Evolutionary conservation across 1,284 basidiomycete genomes (phyloP).

Genomic region (Fomitopsis betulina): DNA sequence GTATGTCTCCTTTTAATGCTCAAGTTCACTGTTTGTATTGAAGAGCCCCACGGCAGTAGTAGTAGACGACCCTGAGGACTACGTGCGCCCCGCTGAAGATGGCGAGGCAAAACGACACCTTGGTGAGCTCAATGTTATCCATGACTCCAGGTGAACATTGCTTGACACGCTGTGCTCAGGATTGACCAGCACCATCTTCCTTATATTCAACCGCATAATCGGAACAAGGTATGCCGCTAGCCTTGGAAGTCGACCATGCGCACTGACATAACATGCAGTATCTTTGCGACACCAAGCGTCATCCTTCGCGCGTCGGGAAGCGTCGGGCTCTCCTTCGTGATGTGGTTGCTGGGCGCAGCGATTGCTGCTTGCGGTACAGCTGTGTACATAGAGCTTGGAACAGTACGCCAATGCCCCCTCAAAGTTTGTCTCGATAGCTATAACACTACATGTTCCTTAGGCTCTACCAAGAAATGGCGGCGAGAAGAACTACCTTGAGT

Average conservation of each 20-base stretch:
- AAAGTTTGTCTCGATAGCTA: not conserved
- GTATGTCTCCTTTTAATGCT: not conserved
- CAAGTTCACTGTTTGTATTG: not conserved
- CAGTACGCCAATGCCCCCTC: slow-evolving; percentile 31
- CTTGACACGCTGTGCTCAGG: slow-evolving; percentile 27
- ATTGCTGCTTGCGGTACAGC: slow-evolving; percentile 61
- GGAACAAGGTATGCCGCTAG: slow-evolving; percentile 57
- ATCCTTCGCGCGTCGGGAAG: slow-evolving; percentile 65
- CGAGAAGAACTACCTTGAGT: slow-evolving; percentile 77
- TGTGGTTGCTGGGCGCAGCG: slow-evolving; percentile 68
- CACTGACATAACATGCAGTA: slow-evolving; percentile 34
- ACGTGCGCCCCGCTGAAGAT: not conserved
- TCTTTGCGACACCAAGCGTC: slow-evolving; percentile 69
- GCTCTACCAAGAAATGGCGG: slow-evolving; percentile 67
- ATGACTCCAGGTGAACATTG: not conserved
- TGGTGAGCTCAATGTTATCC: not conserved
- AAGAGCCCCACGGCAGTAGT: not conserved
- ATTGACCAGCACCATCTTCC: slow-evolving; percentile 54
- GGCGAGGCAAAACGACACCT: not conserved
- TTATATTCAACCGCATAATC: slow-evolving; percentile 75
- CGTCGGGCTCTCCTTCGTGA: slow-evolving; percentile 54
- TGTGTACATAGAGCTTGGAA: slow-evolving; percentile 73
- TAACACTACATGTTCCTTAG: slow-evolving; percentile 26
- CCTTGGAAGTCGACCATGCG: not conserved
- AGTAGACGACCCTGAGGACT: not conserved